These are phyloP conservation scores for Graphilbum sp. DNA, from an alignment of 2,329 filamentous ascomycete genomes.

Conservation along the genomic window DNA sequence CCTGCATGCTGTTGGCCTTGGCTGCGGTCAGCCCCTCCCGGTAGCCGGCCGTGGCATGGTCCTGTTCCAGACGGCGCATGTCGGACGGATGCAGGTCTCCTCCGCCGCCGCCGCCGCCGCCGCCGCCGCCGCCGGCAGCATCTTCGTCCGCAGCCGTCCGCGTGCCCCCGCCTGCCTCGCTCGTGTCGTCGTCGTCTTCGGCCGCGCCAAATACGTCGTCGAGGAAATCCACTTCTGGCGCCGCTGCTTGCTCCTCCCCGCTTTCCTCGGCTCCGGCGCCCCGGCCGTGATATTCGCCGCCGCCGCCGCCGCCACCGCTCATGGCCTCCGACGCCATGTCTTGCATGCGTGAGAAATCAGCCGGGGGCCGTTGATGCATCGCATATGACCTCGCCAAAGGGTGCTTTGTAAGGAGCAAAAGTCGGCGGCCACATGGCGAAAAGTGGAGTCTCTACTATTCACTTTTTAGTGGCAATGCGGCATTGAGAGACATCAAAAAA, in stretches of 20 bases:
- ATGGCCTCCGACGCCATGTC: slow-evolving; percentile 1
- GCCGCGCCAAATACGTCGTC: slow-evolving; percentile 11
- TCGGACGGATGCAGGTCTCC: slow-evolving; percentile 35
- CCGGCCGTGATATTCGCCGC: not conserved
- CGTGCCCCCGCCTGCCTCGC: too few species aligned
- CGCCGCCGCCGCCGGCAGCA: slow-evolving; percentile 6
- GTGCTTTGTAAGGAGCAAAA: not conserved
- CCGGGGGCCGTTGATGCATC: slow-evolving; percentile 10
- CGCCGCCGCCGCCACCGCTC: not conserved
- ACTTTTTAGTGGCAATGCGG: too few species aligned
- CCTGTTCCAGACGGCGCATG: slow-evolving; percentile 54
- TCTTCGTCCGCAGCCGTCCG: slow-evolving; percentile 6
- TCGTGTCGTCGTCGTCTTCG: too few species aligned
- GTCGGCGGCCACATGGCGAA: not conserved
- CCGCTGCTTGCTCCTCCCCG: not conserved
- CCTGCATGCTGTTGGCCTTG: slow-evolving; percentile 64
- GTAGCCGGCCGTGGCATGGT: slow-evolving; percentile 76
- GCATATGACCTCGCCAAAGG: not conserved
- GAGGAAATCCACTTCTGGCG: slow-evolving; percentile 4
- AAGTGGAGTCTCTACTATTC: not conserved
- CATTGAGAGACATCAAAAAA: too few species aligned
- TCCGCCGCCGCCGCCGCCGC: not conserved
- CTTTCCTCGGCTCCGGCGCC: not conserved
- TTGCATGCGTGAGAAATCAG: slow-evolving; percentile 6
- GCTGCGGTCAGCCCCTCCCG: slow-evolving; percentile 67